phyloP scores from a whole-genome alignment of 345 rosid species.

The Nasturtium officinale region DNA sequence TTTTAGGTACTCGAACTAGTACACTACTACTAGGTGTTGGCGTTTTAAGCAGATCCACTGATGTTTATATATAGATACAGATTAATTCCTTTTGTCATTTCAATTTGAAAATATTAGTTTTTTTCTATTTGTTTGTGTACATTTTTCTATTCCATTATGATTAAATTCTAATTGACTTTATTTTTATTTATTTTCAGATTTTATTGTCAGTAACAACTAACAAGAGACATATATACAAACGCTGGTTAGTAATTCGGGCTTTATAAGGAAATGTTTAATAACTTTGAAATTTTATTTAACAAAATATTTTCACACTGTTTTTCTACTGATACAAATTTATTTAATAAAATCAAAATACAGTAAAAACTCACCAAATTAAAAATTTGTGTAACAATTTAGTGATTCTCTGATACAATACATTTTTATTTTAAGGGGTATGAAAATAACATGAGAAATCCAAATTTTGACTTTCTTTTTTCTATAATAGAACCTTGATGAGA shows the following conservation, averaged over 20 bases:
- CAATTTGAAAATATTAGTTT: neutral
- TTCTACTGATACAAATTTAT: neutral
- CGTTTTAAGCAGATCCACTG: neutral
- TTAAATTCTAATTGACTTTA: neutral
- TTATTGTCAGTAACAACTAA: constrained; percentile 1
- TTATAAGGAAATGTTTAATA: neutral
- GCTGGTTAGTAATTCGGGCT: neutral
- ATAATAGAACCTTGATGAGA: constrained; percentile 37
- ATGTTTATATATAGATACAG: neutral
- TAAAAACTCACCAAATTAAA: neutral
- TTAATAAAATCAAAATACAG: neutral
- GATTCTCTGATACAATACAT: constrained; percentile 4
- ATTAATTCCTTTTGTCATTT: constrained; percentile 19
- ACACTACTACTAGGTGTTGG: neutral
- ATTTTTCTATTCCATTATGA: neutral
- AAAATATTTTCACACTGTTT: neutral
- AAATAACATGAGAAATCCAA: constrained; percentile 37
- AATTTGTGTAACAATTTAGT: neutral
- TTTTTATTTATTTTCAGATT: neutral
- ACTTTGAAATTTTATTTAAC: neutral
- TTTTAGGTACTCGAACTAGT: constrained; percentile 2
- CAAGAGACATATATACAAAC: neutral
- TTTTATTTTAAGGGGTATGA: constrained; percentile 18
- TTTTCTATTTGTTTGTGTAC: neutral
- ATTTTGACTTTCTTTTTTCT: constrained; percentile 32